Evolutionary conservation across 1,284 basidiomycete species (phyloP).

Genomic region (Tetrapyrgos nigripes): DNA sequence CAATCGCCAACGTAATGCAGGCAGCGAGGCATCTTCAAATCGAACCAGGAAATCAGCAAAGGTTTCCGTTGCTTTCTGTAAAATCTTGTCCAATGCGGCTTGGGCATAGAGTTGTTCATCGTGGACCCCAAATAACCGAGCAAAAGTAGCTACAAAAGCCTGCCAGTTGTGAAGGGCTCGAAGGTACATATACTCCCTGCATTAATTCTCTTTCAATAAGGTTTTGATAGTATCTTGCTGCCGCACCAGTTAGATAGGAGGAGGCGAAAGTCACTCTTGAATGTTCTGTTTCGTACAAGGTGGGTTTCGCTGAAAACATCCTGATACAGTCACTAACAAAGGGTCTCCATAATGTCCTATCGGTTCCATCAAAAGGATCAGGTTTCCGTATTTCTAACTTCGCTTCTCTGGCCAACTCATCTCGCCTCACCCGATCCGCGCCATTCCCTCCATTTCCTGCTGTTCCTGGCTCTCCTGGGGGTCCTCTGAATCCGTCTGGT

Average conservation of each 20-base stretch:
- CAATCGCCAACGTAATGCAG: not conserved
- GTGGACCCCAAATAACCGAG: not conserved
- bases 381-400: constrained; percentile 8
- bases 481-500: too few species aligned
- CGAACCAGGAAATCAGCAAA: constrained; percentile 3
- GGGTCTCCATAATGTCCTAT: not conserved
- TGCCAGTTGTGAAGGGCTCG: not conserved
- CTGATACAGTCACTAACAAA: not conserved
- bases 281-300: not conserved
- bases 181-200: not conserved
- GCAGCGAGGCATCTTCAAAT: not conserved
- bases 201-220: not conserved
- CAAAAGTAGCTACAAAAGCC: not conserved
- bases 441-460: too few species aligned
- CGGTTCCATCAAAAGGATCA: constrained; percentile 2
- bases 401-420: not conserved
- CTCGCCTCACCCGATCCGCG: too few species aligned
- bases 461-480: too few species aligned
- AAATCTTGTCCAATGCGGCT: not conserved
- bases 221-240: constrained; percentile 1
- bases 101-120: constrained; percentile 1
- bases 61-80: not conserved
- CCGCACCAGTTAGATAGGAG: constrained; percentile 2
- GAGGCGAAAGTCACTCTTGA: not conserved
- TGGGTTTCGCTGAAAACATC: constrained; percentile 6